A percentile compares a stretch with the other conserved stretches of the same genome.
Conservation (phyloP, 2,329 filamentous ascomycete genomes). For the Laburnicola sp. region DNA sequence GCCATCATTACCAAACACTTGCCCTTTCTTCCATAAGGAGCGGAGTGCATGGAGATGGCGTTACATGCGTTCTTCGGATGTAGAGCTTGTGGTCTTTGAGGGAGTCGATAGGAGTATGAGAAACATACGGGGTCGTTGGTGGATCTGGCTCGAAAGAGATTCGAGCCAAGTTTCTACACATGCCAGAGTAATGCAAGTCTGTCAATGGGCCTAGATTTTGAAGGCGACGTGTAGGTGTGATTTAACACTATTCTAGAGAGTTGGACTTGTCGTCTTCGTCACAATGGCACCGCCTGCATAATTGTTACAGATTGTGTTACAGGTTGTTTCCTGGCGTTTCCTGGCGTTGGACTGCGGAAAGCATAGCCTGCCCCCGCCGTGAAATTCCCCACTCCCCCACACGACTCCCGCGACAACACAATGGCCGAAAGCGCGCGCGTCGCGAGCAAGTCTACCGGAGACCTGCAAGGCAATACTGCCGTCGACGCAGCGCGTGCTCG, state of each 20-base stretch:
- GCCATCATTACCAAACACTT: slow-evolving; percentile 69
- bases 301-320: too few species aligned
- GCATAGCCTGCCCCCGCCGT: too few species aligned
- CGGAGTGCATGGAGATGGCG: slow-evolving; percentile 66
- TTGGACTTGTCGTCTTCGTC: too few species aligned
- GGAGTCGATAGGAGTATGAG: background rate
- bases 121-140: background rate
- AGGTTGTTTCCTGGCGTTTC: too few species aligned
- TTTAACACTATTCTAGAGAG: too few species aligned
- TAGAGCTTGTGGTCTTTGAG: slow-evolving; percentile 7
- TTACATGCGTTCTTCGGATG: slow-evolving; percentile 50
- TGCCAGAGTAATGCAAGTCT: slow-evolving; percentile 9
- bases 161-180: background rate
- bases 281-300: too few species aligned
- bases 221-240: too few species aligned
- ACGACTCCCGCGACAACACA: too few species aligned
- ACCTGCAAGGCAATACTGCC: background rate
- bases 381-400: too few species aligned
- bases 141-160: background rate
- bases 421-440: too few species aligned
- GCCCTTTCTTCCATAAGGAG: slow-evolving; percentile 55
- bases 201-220: background rate
- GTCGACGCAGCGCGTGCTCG: slow-evolving; percentile 19
- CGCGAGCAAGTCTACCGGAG: too few species aligned
- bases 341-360: too few species aligned